Evolutionary conservation across 129 eudicot species (phyloP).

Genomic region (Daucus carota): DNA sequence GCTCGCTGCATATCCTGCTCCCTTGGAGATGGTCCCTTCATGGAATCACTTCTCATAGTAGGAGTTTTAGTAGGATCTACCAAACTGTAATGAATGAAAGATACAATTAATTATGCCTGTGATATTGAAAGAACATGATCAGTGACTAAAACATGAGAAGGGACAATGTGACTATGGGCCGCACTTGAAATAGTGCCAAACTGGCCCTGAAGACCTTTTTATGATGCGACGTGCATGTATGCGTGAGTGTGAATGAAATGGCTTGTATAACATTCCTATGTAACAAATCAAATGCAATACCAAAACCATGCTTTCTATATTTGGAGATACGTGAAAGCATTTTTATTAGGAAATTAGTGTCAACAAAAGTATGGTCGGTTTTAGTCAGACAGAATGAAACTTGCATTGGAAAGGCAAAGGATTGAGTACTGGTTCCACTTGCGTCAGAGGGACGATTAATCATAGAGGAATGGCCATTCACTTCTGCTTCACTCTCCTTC

Average conservation of each 20-base stretch:
- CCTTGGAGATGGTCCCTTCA: neutral
- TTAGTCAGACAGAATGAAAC: conserved; percentile 11
- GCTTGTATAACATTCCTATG: no score
- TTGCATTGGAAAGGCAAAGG: conserved; percentile 28
- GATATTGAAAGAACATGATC: neutral
- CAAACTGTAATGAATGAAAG: conserved; percentile 10
- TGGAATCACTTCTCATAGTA: neutral
- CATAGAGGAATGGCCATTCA: conserved; percentile 5
- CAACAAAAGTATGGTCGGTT: no score
- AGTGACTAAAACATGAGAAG: neutral
- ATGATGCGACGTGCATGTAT: neutral
- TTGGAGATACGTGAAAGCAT: neutral
- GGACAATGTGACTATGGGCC: neutral
- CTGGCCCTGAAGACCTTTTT: neutral
- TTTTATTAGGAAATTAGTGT: neutral
- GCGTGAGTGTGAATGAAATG: neutral
- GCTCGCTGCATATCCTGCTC: neutral
- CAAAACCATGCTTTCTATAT: neutral
- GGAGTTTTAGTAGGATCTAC: neutral
- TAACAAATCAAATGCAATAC: neutral
- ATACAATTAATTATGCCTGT: neutral
- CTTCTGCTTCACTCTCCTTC: conserved; percentile 10
- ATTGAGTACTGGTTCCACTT: conserved; percentile 14
- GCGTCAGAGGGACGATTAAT: conserved; percentile 18
- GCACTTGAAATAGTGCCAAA: neutral